These are phyloP conservation scores for Neopestalotiopsis rosae DNA, from an alignment of 2,329 filamentous ascomycete species.

Conservation along the genomic window DNA sequence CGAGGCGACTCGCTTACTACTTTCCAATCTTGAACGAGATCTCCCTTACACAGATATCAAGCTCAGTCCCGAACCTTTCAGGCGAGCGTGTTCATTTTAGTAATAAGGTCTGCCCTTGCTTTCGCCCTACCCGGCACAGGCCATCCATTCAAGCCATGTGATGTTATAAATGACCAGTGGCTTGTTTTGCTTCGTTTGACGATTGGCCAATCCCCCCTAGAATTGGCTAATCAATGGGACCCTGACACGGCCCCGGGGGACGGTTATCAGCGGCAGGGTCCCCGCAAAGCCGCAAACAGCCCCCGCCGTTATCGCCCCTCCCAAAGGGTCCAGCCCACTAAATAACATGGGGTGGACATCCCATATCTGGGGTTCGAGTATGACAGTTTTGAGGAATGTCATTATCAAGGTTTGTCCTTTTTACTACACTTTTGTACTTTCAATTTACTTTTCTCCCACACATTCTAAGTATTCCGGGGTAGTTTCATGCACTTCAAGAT, in stretches of 20 bases:
- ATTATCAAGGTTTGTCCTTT: not conserved
- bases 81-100: not conserved
- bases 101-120: not conserved
- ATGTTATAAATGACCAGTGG: not conserved
- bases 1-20: too few relatives aligned
- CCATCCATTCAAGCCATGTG: not conserved
- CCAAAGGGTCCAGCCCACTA: not conserved
- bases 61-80: not conserved
- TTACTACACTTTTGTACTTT: not conserved
- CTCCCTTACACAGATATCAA: not conserved
- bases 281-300: not conserved
- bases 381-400: not conserved
- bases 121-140: not conserved
- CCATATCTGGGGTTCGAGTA: not conserved
- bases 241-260: not conserved
- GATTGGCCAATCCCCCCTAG: not conserved
- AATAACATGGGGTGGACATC: not conserved
- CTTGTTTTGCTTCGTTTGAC: not conserved
- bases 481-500: too few relatives aligned
- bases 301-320: not conserved
- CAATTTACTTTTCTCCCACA: not conserved
- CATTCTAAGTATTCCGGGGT: not conserved
- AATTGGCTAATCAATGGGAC: constrained; percentile 3
- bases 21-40: too few relatives aligned
- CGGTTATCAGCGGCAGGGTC: not conserved